phyloP scores from a whole-genome alignment of 2,329 filamentous ascomycete genomes.

The Neoascochyta sp. region DNA sequence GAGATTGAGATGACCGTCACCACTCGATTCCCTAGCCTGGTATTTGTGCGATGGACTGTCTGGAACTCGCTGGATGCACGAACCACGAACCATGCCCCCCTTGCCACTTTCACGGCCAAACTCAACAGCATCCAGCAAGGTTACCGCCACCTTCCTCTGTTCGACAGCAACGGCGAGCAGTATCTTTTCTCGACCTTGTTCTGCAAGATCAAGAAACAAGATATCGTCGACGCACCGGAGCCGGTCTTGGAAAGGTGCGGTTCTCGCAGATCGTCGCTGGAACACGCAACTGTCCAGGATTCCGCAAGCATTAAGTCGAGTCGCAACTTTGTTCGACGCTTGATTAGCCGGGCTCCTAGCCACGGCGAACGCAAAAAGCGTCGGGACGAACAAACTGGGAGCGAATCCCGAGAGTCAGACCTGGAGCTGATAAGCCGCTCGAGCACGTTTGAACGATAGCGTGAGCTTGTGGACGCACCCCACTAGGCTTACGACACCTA shows the following conservation, averaged over 20 bases:
- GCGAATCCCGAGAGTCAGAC: slow-evolving; percentile 34
- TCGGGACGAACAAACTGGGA: slow-evolving; percentile 28
- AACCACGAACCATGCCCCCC: slow-evolving; percentile 60
- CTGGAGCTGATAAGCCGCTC: slow-evolving; percentile 33
- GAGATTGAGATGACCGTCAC: slow-evolving; percentile 76
- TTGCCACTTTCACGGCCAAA: slow-evolving; percentile 91
- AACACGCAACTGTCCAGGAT: slow-evolving; percentile 25
- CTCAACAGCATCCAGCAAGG: slow-evolving; percentile 84
- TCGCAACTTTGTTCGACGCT: slow-evolving; percentile 39
- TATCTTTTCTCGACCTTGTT: slow-evolving; percentile 95
- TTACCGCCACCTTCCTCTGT: slow-evolving; percentile 85
- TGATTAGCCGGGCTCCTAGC: slow-evolving; percentile 45
- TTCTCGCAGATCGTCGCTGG: slow-evolving; percentile 26
- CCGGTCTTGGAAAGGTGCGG: slow-evolving; percentile 14
- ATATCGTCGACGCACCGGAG: slow-evolving; percentile 43
- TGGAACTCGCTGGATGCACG: slow-evolving; percentile 78
- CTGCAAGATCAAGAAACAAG: slow-evolving; percentile 72
- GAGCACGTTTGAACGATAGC: slow-evolving; percentile 35
- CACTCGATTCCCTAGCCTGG: slow-evolving; percentile 89
- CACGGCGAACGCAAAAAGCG: slow-evolving; percentile 41
- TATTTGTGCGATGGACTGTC: slow-evolving; percentile 91
- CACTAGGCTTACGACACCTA: slow-evolving; percentile 17
- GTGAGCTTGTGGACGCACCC: slow-evolving; percentile 13
- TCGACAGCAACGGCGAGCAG: slow-evolving; percentile 83
- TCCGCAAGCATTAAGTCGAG: slow-evolving; percentile 32